phyloP scores from a whole-genome alignment of 2,329 filamentous ascomycete species.

The Macrophomina tecta region DNA sequence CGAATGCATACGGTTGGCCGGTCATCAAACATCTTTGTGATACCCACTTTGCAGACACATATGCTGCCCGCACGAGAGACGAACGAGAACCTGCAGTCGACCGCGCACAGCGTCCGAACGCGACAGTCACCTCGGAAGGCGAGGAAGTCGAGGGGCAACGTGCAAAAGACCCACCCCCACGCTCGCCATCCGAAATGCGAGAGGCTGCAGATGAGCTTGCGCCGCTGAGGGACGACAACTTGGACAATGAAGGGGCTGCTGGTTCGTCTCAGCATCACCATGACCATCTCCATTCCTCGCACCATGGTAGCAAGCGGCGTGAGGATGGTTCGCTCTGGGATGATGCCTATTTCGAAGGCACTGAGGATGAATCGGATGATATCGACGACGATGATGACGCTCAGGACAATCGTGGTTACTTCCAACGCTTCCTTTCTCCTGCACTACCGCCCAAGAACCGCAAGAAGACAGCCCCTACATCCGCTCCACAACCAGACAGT shows the following conservation, averaged over 20 bases:
- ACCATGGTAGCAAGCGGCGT: slow-evolving; percentile 31
- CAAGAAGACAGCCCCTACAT: slow-evolving; percentile 12
- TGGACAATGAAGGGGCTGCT: slow-evolving; percentile 28
- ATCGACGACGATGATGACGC: slow-evolving; percentile 39
- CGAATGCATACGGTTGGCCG: slow-evolving; percentile 97
- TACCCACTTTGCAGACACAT: slow-evolving; percentile 85
- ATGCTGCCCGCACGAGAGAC: slow-evolving; percentile 68
- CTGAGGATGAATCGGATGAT: slow-evolving; percentile 52
- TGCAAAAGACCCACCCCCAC: slow-evolving; percentile 43
- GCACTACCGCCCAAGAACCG: slow-evolving; percentile 38
- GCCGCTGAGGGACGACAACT: slow-evolving; percentile 38
- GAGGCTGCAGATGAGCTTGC: slow-evolving; percentile 53
- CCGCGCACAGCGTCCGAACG: slow-evolving; percentile 66
- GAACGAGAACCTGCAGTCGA: slow-evolving; percentile 71
- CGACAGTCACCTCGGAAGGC: slow-evolving; percentile 66
- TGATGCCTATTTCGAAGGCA: slow-evolving; percentile 56
- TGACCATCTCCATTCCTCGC: slow-evolving; percentile 10
- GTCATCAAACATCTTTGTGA: slow-evolving; percentile 95
- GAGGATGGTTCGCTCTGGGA: slow-evolving; percentile 56
- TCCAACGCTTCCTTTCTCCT: slow-evolving; percentile 43
- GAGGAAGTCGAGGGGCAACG: slow-evolving; percentile 64
- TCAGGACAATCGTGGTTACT: slow-evolving; percentile 35
- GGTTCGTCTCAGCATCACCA: neutral
- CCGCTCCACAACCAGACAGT: slow-evolving; percentile 11
- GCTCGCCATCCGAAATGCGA: slow-evolving; percentile 55